Evolutionary conservation across 2,329 filamentous ascomycete genomes (phyloP), one percentile per base, ranked within the genome.

Genomic region (Camptophora hylomeconis): DNA sequence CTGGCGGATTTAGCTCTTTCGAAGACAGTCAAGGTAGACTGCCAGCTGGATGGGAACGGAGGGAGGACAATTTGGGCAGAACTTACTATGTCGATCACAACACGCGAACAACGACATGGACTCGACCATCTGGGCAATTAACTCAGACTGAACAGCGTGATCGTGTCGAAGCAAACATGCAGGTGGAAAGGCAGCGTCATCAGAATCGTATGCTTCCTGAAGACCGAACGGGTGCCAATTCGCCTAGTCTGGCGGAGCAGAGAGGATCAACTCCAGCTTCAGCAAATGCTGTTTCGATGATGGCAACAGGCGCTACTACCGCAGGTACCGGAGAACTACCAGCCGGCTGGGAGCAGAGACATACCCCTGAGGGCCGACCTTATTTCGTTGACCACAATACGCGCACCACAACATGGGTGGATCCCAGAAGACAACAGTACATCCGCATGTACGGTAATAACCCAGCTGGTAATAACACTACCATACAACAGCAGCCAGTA

Each of bases 321-420:
- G 82, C 87, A 30, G 89, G 89, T 23, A 87, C 83, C 35, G 89
- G 89, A 37, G 89, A 98, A 57, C 73, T 98, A 36, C 89, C 89
- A 20, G 77, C 87, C 12, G 82, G 87, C 16, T 98, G 89, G 89
- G 89, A 98, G 57, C 84, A 94, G 54, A 70, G 89, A 45, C 86
- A 82, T 57, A 98, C 89, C 0, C 87, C 89, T 0, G 89, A 98
- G 63, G 86, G 87, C 16, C 74, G 89, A 28, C 71, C 87, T 6
- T 98, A 98, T 58, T 98, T 94, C 56, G 89, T 98, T 27, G 89
- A 98, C 52, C 89, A 98, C 58, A 98, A 95, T 53, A 95, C 89
- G 7, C 74, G 89, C 41, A 95, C 89, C 2, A 98, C 89, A 0
- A 95, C 89, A 1, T 98, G 89, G 89, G 89, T 98, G 10, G 89